Conservation (phyloP, 805 yeast species). For the Lipomyces anomalus region DNA sequence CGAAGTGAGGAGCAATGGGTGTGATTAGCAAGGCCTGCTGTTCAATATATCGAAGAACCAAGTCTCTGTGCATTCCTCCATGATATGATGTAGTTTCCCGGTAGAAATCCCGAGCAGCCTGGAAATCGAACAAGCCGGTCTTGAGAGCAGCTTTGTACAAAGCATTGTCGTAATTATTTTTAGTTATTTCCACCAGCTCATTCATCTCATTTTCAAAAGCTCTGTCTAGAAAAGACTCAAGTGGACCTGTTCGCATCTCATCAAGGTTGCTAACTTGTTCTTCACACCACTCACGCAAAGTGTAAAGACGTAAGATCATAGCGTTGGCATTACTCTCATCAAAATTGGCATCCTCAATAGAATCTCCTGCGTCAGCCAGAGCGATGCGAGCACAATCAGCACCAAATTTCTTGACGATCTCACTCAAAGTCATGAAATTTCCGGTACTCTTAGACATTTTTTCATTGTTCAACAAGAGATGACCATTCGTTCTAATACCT, state of each 20-base stretch:
- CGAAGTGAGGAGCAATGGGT: slow-evolving; percentile 94
- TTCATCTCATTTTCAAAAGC: slow-evolving; percentile 96
- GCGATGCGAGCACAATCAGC: slow-evolving; percentile 98
- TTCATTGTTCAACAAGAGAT: slow-evolving; percentile 87
- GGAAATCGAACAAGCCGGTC: slow-evolving; percentile 88
- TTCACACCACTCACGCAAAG: slow-evolving; percentile 93
- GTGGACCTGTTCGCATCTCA: slow-evolving; percentile 37
- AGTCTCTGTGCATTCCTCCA: slow-evolving; percentile 73
- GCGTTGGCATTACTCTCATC: slow-evolving; percentile 97
- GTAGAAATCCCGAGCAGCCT: slow-evolving; percentile 91
- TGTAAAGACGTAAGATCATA: slow-evolving; percentile 87
- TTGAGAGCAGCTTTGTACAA: slow-evolving; percentile 86
- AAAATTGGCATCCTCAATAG: slow-evolving; percentile 95
- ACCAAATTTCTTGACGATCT: slow-evolving; percentile 82
- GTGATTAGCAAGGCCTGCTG: slow-evolving; percentile 76
- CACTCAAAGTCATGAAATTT: slow-evolving; percentile 85
- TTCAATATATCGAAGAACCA: slow-evolving; percentile 77
- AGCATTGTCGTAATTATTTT: slow-evolving; percentile 63
- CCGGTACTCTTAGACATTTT: slow-evolving; percentile 99
- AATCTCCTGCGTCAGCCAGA: slow-evolving; percentile 96
- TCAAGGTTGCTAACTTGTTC: slow-evolving; percentile 43
- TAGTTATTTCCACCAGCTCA: slow-evolving; percentile 65
- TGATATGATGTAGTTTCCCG: slow-evolving; percentile 63
- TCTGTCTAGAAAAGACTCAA: slow-evolving; percentile 65
- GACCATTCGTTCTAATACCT: slow-evolving; percentile 94